Evolutionary conservation across 2,329 filamentous ascomycete species (phyloP).

Genomic region (Nigrograna mackinnonii): DNA sequence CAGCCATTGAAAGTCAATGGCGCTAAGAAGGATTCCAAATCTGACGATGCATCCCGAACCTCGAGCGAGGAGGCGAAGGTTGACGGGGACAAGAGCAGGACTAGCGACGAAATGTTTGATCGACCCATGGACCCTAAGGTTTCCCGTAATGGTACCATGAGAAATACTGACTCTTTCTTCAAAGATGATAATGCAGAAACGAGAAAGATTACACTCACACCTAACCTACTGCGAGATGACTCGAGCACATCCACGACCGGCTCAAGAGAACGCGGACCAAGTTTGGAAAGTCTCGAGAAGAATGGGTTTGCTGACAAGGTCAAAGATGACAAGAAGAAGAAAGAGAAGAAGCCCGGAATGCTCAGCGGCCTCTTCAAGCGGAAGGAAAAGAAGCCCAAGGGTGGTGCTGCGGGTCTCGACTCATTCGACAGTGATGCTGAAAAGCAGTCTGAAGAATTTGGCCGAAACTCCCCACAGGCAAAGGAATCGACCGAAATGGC

Average conservation of each 20-base stretch:
- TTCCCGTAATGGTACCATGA: slow-evolving; percentile 81
- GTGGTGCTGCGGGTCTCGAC: slow-evolving; percentile 27
- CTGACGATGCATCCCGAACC: slow-evolving; percentile 20
- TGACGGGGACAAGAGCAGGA: slow-evolving; percentile 53
- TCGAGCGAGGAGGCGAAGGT: slow-evolving; percentile 43
- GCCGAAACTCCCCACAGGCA: slow-evolving; percentile 36
- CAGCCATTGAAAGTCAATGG: slow-evolving; percentile 42
- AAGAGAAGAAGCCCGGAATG: slow-evolving; percentile 71
- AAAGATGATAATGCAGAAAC: slow-evolving; percentile 95
- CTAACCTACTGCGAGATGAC: slow-evolving; percentile 87
- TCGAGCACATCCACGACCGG: slow-evolving; percentile 45
- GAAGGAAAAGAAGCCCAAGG: slow-evolving; percentile 63
- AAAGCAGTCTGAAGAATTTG: slow-evolving; percentile 43
- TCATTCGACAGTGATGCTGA: slow-evolving; percentile 49
- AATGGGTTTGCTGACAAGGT: slow-evolving; percentile 62
- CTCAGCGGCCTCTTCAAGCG: slow-evolving; percentile 71
- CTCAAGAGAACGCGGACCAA: slow-evolving; percentile 58
- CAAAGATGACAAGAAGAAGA: slow-evolving; percentile 76
- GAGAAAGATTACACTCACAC: slow-evolving; percentile 95
- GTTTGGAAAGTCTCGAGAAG: slow-evolving; percentile 78
- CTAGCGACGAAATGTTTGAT: slow-evolving; percentile 70
- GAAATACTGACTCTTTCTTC: slow-evolving; percentile 96
- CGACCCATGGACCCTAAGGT: slow-evolving; percentile 44
- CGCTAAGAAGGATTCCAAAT: slow-evolving; percentile 30
- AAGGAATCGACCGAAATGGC: slow-evolving; percentile 33